Percentiles rank a stretch among this genome's conserved stretches.
These are phyloP conservation scores for Auricularia cornea DNA, from an alignment of 768 basidiomycete genomes.

Conservation along the genomic window DNA sequence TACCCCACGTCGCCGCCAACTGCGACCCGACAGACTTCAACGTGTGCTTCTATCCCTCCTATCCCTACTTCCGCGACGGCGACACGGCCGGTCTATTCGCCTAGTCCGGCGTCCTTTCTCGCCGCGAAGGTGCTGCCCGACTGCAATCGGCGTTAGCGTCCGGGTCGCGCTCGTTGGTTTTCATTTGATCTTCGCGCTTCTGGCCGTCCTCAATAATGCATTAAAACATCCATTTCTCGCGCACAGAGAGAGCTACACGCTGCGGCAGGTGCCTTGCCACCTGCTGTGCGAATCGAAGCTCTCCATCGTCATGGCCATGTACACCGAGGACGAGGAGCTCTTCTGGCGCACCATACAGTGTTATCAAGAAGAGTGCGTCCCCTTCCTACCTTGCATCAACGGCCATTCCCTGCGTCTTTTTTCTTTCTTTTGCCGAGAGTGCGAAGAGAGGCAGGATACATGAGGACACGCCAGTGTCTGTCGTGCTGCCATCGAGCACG, in stretches of 20 bases:
- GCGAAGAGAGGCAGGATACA: too few relatives aligned
- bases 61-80: too few relatives aligned
- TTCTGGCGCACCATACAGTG: conserved; percentile 93
- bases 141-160: too few relatives aligned
- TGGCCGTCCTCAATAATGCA: background rate
- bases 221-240: background rate
- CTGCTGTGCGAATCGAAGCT: conserved; percentile 86
- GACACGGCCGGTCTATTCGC: too few relatives aligned
- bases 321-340: conserved; percentile 86
- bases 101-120: too few relatives aligned
- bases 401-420: background rate
- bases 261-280: conserved; percentile 87
- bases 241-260: conserved; percentile 60
- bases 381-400: background rate
- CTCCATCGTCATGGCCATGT: conserved; percentile 98
- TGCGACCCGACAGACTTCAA: conserved; percentile 94
- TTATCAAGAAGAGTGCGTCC: conserved; percentile 72
- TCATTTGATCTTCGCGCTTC: background rate
- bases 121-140: too few relatives aligned
- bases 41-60: background rate
- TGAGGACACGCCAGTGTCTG: too few relatives aligned
- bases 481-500: too few relatives aligned
- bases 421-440: too few relatives aligned
- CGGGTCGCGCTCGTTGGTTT: too few relatives aligned
- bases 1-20: conserved; percentile 93